Conservation (phyloP, 352 stramenopile genomes). For the Phytophthora cactorum region DNA sequence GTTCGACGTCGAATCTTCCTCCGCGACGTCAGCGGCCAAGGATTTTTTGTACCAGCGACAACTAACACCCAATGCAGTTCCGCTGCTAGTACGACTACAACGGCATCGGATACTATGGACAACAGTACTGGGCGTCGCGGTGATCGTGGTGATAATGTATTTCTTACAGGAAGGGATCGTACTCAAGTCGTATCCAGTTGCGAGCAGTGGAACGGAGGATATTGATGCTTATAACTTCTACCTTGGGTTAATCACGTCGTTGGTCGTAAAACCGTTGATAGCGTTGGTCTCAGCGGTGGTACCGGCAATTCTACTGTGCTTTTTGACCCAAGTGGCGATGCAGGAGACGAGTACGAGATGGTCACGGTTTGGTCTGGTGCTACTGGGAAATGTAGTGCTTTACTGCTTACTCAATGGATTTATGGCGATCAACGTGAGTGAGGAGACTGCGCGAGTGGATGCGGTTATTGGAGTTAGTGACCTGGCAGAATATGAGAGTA, state of each 20-base stretch:
- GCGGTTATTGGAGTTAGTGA: constrained; percentile 40
- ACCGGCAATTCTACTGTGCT: constrained; percentile 61
- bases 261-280: constrained; percentile 57
- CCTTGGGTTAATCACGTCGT: constrained; percentile 38
- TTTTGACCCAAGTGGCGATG: constrained; percentile 62
- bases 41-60: constrained; percentile 46
- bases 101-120: constrained; percentile 44
- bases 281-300: constrained; percentile 51
- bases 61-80: constrained; percentile 42
- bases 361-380: constrained; percentile 32
- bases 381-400: constrained; percentile 48
- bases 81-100: constrained; percentile 50
- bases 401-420: constrained; percentile 78
- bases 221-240: constrained; percentile 48
- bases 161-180: constrained; percentile 49
- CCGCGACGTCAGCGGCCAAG: constrained; percentile 27
- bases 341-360: constrained; percentile 37
- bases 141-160: constrained; percentile 34
- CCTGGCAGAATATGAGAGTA: constrained; percentile 21
- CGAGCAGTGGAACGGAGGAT: constrained; percentile 1
- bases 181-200: constrained; percentile 36
- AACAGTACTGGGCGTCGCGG: constrained; percentile 22
- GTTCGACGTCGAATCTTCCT: constrained; percentile 45
- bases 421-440: constrained; percentile 57
- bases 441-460: constrained; percentile 29